Percentiles rank a stretch among this genome's conserved stretches.
These are phyloP conservation scores for Alternaria viburni DNA, from an alignment of 2,329 filamentous ascomycete genomes.

Conservation along the genomic window DNA sequence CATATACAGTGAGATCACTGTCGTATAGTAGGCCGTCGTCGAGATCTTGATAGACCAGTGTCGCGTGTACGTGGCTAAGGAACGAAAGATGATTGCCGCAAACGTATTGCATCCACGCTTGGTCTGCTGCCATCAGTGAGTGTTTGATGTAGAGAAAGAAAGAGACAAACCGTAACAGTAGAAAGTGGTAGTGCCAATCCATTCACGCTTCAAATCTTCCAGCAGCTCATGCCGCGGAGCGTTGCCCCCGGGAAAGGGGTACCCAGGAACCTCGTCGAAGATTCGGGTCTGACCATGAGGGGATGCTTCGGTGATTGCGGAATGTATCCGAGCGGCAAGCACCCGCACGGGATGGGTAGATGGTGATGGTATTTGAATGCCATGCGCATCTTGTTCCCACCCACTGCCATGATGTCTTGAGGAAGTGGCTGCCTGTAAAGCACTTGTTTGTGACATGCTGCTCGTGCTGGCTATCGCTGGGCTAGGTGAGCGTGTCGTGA, in stretches of 20 bases:
- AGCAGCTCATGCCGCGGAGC: constrained; percentile 19
- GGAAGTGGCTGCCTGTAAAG: constrained; percentile 12
- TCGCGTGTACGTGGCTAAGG: constrained; percentile 42
- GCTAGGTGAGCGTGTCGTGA: constrained; percentile 30
- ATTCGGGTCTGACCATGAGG: constrained; percentile 30
- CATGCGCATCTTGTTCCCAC: constrained; percentile 26
- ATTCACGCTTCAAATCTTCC: constrained; percentile 30
- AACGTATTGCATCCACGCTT: constrained; percentile 36
- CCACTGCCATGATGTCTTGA: constrained; percentile 16
- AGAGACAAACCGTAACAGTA: constrained; percentile 28
- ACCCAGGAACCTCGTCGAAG: constrained; percentile 29
- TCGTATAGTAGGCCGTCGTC: constrained; percentile 36
- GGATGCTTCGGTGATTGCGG: constrained; percentile 26
- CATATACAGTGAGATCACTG: constrained; percentile 38
- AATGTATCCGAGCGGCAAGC: constrained; percentile 34
- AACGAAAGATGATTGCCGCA: constrained; percentile 40
- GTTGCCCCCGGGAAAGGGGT: constrained; percentile 26
- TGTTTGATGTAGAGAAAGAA: too few species aligned
- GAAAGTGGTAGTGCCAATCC: constrained; percentile 27
- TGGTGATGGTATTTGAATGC: constrained; percentile 25
- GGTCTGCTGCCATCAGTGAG: constrained; percentile 20
- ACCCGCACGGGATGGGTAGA: constrained; percentile 25
- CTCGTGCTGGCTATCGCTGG: constrained; percentile 24
- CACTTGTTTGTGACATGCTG: constrained; percentile 14
- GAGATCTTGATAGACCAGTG: constrained; percentile 43